Percentiles rank a stretch among this genome's conserved stretches.
phyloP scores from a whole-genome alignment of 257 asterid species.

The Nicotiana undulata region DNA sequence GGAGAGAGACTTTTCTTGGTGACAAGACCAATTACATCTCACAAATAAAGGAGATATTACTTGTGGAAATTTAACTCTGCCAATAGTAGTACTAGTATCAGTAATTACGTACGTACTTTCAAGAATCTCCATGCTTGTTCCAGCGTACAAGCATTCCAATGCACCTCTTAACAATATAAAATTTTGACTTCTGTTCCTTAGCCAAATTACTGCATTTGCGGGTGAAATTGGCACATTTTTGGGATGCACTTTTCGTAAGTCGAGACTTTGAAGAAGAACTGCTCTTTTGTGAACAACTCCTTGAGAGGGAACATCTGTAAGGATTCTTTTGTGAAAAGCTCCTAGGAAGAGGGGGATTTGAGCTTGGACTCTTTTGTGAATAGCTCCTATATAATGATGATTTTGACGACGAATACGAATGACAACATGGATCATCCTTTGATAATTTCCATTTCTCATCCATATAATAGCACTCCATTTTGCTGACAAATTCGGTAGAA shows the following conservation, averaged over 20 bases:
- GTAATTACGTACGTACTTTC: slow-evolving; percentile 12
- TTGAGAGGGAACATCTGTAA: slow-evolving; percentile 32
- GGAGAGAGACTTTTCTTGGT: slow-evolving; percentile 30
- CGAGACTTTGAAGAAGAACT: slow-evolving; percentile 2
- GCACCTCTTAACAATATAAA: slow-evolving; percentile 79
- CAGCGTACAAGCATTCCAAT: slow-evolving; percentile 70
- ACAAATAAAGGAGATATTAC: slow-evolving; percentile 2
- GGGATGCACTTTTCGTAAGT: slow-evolving; percentile 25
- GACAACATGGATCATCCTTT: slow-evolving; percentile 37
- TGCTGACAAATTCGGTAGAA: no score
- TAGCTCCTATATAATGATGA: slow-evolving; percentile 39
- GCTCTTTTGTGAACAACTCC: slow-evolving; percentile 45
- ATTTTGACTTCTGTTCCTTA: slow-evolving; percentile 74
- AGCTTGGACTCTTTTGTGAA: slow-evolving; percentile 35
- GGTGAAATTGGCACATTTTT: slow-evolving; percentile 42
- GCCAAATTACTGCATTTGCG: slow-evolving; percentile 66
- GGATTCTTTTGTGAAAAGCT: slow-evolving; percentile 46
- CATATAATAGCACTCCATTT: slow-evolving; percentile 68
- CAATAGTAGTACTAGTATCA: neutral
- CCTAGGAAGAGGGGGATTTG: slow-evolving; percentile 32
- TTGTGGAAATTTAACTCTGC: neutral
- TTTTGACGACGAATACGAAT: slow-evolving; percentile 24
- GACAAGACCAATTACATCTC: slow-evolving; percentile 30
- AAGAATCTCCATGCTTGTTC: slow-evolving; percentile 70
- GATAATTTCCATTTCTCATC: slow-evolving; percentile 62